A percentile compares a stretch with the other conserved stretches of the same genome.
Conservation (phyloP, 2,329 filamentous ascomycete genomes). For the Neopestalotiopsis rosae region DNA sequence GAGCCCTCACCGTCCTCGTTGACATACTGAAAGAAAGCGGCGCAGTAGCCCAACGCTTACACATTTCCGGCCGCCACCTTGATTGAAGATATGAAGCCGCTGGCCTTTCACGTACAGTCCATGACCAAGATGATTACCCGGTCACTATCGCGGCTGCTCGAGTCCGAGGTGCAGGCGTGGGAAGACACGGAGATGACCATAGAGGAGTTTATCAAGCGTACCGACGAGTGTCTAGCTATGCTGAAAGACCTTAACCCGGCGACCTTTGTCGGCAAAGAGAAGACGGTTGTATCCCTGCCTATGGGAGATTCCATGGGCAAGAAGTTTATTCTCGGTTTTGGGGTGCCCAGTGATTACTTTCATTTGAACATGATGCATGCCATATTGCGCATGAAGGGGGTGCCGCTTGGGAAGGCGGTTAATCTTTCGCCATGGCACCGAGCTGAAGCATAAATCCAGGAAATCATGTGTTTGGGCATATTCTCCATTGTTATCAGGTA, state of each 20-base stretch:
- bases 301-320: background rate
- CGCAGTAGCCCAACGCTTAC: conserved; percentile 7
- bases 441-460: background rate
- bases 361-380: conserved; percentile 62
- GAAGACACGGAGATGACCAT: conserved; percentile 15
- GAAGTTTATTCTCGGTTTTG: conserved; percentile 39
- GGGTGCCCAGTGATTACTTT: conserved; percentile 67
- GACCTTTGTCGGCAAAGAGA: background rate
- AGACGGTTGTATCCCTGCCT: background rate
- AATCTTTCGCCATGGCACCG: background rate
- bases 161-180: conserved; percentile 11
- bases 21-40: conserved; percentile 2
- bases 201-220: conserved; percentile 9
- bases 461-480: too few relatives aligned
- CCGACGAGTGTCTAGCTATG: background rate
- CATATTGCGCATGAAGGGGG: conserved; percentile 64
- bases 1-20: background rate
- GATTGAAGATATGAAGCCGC: conserved; percentile 12
- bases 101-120: conserved; percentile 15
- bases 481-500: too few relatives aligned
- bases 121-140: conserved; percentile 1
- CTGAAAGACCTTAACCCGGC: background rate
- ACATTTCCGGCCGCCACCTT: conserved; percentile 5
- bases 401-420: conserved; percentile 63
- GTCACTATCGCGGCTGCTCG: conserved; percentile 8